A percentile compares a stretch with the other conserved stretches of the same genome.
These are phyloP conservation scores for Aciculosporium take DNA, from an alignment of 2,329 filamentous ascomycete genomes.

Conservation along the genomic window DNA sequence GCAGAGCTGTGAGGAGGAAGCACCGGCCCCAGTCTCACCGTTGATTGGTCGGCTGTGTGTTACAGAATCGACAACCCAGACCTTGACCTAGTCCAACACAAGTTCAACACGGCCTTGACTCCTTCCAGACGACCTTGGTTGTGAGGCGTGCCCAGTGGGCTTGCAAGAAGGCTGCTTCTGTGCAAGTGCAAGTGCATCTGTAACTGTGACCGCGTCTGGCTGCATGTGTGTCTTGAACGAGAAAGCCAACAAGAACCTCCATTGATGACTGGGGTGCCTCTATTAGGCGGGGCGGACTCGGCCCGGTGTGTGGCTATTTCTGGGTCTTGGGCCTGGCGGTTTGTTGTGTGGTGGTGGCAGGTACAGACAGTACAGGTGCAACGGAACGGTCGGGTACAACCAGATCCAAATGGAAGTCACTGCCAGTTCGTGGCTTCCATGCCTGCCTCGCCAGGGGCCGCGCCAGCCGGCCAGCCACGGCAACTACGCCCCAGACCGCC, in stretches of 20 bases:
- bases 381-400: no score
- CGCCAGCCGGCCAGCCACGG: not conserved
- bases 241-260: not conserved
- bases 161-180: not conserved
- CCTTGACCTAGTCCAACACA: not conserved
- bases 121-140: no score
- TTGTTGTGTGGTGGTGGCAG: not conserved
- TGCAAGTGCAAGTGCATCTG: not conserved
- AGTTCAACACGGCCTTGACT: constrained; percentile 2
- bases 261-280: not conserved
- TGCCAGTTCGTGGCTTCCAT: no score
- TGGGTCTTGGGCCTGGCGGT: not conserved
- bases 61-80: constrained; percentile 3
- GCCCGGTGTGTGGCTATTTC: not conserved
- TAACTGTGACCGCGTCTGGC: not conserved
- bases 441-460: not conserved
- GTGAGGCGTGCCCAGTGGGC: not conserved
- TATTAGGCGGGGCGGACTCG: not conserved
- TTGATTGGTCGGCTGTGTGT: not conserved
- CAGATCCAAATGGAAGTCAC: no score
- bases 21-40: not conserved
- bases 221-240: constrained; percentile 1
- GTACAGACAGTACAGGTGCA: no score
- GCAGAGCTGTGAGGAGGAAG: not conserved
- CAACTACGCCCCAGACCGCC: no score